phyloP scores from a whole-genome alignment of 441 rosid genomes.

The Eutrema salsugineum region DNA sequence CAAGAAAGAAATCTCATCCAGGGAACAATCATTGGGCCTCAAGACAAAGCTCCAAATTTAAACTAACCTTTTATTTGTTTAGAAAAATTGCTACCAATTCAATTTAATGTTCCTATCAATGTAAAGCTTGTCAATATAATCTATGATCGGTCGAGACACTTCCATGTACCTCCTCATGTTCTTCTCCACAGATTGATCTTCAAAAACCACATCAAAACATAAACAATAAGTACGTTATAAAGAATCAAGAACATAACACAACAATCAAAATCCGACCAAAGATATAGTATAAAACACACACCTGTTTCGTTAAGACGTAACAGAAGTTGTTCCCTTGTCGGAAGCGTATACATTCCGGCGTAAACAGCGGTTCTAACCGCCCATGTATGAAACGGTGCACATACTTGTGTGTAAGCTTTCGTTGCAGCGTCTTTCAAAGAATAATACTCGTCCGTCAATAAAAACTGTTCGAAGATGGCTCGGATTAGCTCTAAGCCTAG shows the following conservation, averaged over 20 bases:
- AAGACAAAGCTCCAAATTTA: neutral
- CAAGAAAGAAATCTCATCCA: neutral
- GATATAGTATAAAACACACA: neutral
- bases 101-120: slow-evolving; percentile 64
- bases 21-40: neutral
- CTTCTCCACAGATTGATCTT: slow-evolving; percentile 66
- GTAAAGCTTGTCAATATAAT: slow-evolving; percentile 79
- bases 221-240: neutral
- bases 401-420: slow-evolving; percentile 83
- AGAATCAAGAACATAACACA: neutral
- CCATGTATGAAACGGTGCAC: slow-evolving; percentile 92
- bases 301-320: slow-evolving; percentile 68
- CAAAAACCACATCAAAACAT: neutral
- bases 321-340: slow-evolving; percentile 78
- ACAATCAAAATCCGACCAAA: neutral
- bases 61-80: neutral
- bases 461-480: slow-evolving; percentile 75
- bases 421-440: slow-evolving; percentile 88
- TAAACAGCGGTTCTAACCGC: slow-evolving; percentile 84
- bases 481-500: slow-evolving; percentile 94
- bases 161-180: slow-evolving; percentile 77
- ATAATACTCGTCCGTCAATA: slow-evolving; percentile 45
- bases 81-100: slow-evolving; percentile 64
- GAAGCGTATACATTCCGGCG: slow-evolving; percentile 94
- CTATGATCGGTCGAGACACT: slow-evolving; percentile 59